Evolutionary conservation across 2,329 filamentous ascomycete species (phyloP).

Genomic region (Fusarium sambucinum): DNA sequence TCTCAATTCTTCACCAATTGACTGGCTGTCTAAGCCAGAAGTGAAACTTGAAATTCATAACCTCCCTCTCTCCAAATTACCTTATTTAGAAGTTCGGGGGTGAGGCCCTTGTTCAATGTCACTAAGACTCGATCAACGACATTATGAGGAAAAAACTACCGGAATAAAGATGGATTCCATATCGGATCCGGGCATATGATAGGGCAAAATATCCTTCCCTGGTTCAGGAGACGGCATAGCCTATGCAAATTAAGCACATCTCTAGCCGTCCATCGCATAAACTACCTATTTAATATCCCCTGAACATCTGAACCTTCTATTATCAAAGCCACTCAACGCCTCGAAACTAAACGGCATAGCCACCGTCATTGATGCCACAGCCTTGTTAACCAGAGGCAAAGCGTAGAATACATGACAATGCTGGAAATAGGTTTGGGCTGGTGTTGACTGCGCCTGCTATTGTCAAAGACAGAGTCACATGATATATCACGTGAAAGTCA

Average conservation of each 20-base stretch:
- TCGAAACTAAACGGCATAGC: conserved; percentile 18
- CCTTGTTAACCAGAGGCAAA: conserved; percentile 5
- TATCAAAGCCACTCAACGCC: conserved; percentile 13
- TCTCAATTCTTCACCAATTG: conserved; percentile 28
- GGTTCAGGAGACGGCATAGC: conserved; percentile 9
- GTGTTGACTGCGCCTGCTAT: conserved; percentile 4
- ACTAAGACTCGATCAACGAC: conserved; percentile 3
- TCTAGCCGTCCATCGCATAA: conserved; percentile 4
- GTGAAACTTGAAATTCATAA: conserved; percentile 23
- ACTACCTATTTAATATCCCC: conserved; percentile 7
- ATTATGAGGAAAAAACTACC: conserved; percentile 5
- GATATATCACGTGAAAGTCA: not conserved
- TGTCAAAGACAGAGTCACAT: not conserved
- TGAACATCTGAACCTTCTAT: conserved; percentile 17
- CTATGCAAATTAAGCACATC: conserved; percentile 10
- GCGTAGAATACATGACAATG: not conserved
- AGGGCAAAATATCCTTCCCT: conserved; percentile 6
- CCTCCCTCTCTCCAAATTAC: not conserved
- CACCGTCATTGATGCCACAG: not conserved
- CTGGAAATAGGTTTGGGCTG: conserved; percentile 21
- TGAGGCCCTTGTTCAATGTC: conserved; percentile 2
- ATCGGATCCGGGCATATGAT: not conserved
- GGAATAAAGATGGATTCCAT: not conserved
- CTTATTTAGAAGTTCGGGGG: not conserved
- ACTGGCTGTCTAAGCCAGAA: conserved; percentile 2